These are phyloP conservation scores for Evernia prunastri DNA, from an alignment of 495 filamentous ascomycete species.

Conservation along the genomic window DNA sequence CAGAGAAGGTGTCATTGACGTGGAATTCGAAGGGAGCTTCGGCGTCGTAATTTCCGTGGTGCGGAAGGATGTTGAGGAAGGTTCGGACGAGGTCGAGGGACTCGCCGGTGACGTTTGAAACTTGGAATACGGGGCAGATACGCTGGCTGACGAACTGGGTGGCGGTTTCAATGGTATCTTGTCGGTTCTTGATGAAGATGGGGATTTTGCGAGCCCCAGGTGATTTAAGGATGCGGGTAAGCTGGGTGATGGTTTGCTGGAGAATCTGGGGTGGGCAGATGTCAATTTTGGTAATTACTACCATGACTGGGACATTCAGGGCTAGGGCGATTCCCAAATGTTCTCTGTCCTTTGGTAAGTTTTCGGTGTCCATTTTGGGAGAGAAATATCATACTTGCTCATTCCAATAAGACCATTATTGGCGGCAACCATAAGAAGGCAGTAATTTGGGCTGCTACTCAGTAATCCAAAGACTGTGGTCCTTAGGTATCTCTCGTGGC, in stretches of 20 bases:
- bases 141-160: conserved; percentile 93
- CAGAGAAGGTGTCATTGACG: conserved; percentile 97
- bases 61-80: conserved; percentile 92
- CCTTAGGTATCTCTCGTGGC: conserved; percentile 90
- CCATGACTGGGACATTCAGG: conserved; percentile 95
- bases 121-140: conserved; percentile 96
- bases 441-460: conserved; percentile 95
- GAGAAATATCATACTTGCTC: conserved; percentile 54
- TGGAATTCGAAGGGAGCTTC: conserved; percentile 90
- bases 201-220: conserved; percentile 93
- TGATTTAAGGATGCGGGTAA: conserved; percentile 86
- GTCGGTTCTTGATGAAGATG: conserved; percentile 88
- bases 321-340: conserved; percentile 93
- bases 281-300: conserved; percentile 97
- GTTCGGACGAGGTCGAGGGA: conserved; percentile 74
- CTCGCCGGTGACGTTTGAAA: conserved; percentile 93
- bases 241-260: conserved; percentile 86
- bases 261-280: conserved; percentile 96
- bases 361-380: background rate
- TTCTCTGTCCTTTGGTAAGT: conserved; percentile 43
- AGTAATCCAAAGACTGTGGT: conserved; percentile 95
- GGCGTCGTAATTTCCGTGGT: conserved; percentile 87
- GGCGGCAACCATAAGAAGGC: conserved; percentile 94
- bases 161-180: conserved; percentile 90
- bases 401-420: conserved; percentile 97